These are phyloP conservation scores for Trichophaea hybrida DNA, from an alignment of 2,329 filamentous ascomycete genomes.

Conservation along the genomic window DNA sequence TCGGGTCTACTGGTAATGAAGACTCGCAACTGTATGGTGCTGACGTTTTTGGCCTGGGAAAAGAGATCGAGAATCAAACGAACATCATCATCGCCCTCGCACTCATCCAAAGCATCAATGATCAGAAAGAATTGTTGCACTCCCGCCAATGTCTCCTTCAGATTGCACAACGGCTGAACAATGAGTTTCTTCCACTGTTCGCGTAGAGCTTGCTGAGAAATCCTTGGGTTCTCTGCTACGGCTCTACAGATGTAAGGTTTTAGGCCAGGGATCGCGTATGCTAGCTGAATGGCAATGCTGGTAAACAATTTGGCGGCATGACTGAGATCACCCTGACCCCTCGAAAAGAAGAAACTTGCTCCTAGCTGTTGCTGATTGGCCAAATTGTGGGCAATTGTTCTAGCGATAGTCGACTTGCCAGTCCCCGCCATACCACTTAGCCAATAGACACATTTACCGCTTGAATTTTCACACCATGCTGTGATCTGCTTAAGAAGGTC, in stretches of 20 bases:
- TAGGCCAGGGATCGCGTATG: background rate
- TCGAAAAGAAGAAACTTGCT: too few relatives aligned
- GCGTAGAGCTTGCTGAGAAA: conserved; percentile 27
- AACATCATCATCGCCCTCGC: conserved; percentile 23
- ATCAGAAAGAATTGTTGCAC: conserved; percentile 17
- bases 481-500: conserved; percentile 22
- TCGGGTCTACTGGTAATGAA: conserved; percentile 27
- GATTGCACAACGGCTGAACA: conserved; percentile 26
- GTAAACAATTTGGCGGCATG: conserved; percentile 10
- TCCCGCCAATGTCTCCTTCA: conserved; percentile 22
- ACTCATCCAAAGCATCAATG: conserved; percentile 30
- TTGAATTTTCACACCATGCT: conserved; percentile 8
- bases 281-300: conserved; percentile 13
- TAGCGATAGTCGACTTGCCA: conserved; percentile 31
- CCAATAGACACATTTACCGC: conserved; percentile 28
- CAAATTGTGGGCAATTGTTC: conserved; percentile 29
- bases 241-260: background rate
- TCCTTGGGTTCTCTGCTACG: conserved; percentile 4
- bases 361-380: conserved; percentile 25
- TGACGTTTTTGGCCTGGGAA: conserved; percentile 6
- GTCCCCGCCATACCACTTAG: conserved; percentile 32
- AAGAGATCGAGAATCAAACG: conserved; percentile 19
- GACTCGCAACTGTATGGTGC: conserved; percentile 18
- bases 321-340: conserved; percentile 7
- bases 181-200: conserved; percentile 35